Base-by-base conservation (phyloP, 129 eudicot genomes). In the Calendula officinalis region DNA sequence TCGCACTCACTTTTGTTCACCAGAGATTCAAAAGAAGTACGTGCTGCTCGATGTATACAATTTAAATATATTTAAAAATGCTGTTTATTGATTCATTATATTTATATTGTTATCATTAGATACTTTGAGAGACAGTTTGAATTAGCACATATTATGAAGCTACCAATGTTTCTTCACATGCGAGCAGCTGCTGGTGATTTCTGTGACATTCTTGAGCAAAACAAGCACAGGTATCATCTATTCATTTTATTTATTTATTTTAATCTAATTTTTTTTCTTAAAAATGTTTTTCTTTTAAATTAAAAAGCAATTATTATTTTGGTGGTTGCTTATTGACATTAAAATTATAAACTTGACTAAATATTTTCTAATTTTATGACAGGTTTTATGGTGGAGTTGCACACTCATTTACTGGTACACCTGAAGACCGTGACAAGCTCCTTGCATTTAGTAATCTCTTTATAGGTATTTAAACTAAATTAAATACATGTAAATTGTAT, bases 141-240 rank as follows among this genome's bases (percentile, higher is more conserved):
- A 59, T 84, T 89, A 68, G 97, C 99, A 65, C 57, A 74, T 80
- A 69, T 74, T 12, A 70, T 73, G 83, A 94, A 94, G 88, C 78
- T 94, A 77, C 99, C 97, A 5, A 89, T 94, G 99, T 94, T 94
- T 81, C 86, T 94, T 67, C 97, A 94, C 74, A 94, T 94, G 99
- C 81, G 97, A 71, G 99, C 89, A 66, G 99, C 99, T 53, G 90
- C 90, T 7, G 71, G 72, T 4, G 99, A 94, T 89, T 94, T 94
- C 78, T 86, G 95, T 66, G 74, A 84, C 67, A 89, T 94, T 83
- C 85, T 94, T 58, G 86, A 77, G 49, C 84, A 58, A 63, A 86
- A 94, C 56, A 84, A 94, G 61, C 78, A 81, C 73, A 83, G 87
- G 98, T 88, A 77, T 75, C 50, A 70, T 70, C 27, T 41, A 42